These are phyloP conservation scores for Begonia fuchsioides DNA, from an alignment of 306 rosid species.

Conservation along the genomic window DNA sequence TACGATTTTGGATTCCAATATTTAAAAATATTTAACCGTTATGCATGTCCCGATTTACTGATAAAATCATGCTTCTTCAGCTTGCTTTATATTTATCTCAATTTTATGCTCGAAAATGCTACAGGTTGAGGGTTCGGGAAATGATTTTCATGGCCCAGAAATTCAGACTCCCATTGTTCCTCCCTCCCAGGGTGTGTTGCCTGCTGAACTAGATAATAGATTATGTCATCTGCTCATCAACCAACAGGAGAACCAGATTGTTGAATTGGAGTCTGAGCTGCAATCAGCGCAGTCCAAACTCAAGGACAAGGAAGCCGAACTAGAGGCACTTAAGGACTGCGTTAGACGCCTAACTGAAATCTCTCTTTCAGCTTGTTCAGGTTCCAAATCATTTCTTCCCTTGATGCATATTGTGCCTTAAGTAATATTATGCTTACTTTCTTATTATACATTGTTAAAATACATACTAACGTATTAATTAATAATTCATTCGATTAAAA, in stretches of 20 bases:
- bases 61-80: neutral
- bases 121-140: conserved; percentile 26
- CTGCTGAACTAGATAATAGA: conserved; percentile 45
- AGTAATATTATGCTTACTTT: too few species aligned
- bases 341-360: conserved; percentile 46
- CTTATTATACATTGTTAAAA: too few species aligned
- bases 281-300: conserved; percentile 38
- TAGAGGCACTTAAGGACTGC: conserved; percentile 48
- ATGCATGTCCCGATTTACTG: conserved; percentile 1
- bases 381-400: conserved; percentile 17
- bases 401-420: too few species aligned
- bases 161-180: conserved; percentile 7
- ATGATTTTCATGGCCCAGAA: conserved; percentile 18
- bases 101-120: conserved; percentile 11
- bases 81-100: conserved; percentile 1
- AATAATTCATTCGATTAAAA: too few species aligned
- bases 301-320: conserved; percentile 50
- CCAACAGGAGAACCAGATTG: conserved; percentile 47
- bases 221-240: conserved; percentile 52
- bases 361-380: conserved; percentile 38
- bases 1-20: too few species aligned
- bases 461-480: too few species aligned
- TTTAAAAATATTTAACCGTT: too few species aligned
- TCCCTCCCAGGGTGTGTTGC: conserved; percentile 26
- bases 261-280: conserved; percentile 52